phyloP scores from a whole-genome alignment of 2,329 filamentous ascomycete genomes.

The Alternaria gaisen region DNA sequence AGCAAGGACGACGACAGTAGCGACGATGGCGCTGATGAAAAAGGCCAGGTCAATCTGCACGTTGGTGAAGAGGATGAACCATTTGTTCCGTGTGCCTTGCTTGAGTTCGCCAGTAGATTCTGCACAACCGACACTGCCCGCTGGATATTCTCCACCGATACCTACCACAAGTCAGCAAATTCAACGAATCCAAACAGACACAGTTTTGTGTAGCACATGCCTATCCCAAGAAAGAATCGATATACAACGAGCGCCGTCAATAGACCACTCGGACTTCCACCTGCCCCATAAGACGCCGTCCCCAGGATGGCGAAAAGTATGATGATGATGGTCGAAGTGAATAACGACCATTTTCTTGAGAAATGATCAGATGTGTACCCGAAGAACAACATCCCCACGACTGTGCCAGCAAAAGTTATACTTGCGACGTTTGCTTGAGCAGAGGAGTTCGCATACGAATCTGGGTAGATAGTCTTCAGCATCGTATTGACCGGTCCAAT shows the following conservation, averaged over 20 bases:
- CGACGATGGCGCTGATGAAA: slow-evolving; percentile 70
- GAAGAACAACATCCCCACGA: slow-evolving; percentile 82
- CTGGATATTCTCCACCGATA: slow-evolving; percentile 85
- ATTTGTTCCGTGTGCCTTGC: slow-evolving; percentile 77
- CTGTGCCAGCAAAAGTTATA: slow-evolving; percentile 87
- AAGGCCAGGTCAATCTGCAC: slow-evolving; percentile 88
- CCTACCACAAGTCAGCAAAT: slow-evolving; percentile 46
- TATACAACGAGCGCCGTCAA: slow-evolving; percentile 83
- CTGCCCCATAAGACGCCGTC: slow-evolving; percentile 77
- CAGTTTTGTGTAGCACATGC: slow-evolving; percentile 19
- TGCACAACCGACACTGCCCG: slow-evolving; percentile 82
- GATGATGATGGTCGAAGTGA: slow-evolving; percentile 79
- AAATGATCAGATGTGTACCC: slow-evolving; percentile 84
- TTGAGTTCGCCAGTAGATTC: slow-evolving; percentile 87
- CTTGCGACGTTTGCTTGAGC: slow-evolving; percentile 79
- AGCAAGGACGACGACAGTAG: slow-evolving; percentile 65
- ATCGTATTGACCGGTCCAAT: slow-evolving; percentile 89
- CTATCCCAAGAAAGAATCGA: slow-evolving; percentile 76
- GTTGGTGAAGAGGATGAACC: slow-evolving; percentile 85
- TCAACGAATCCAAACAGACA: neutral
- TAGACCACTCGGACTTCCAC: slow-evolving; percentile 73
- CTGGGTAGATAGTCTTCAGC: slow-evolving; percentile 72
- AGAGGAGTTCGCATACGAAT: slow-evolving; percentile 71
- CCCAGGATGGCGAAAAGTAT: slow-evolving; percentile 84
- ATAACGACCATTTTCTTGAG: slow-evolving; percentile 82